Percentiles rank a stretch among this genome's conserved stretches.
These are phyloP conservation scores for Coemansia sp. DNA, from an alignment of 192 early-diverging fungal genomes.

Conservation along the genomic window DNA sequence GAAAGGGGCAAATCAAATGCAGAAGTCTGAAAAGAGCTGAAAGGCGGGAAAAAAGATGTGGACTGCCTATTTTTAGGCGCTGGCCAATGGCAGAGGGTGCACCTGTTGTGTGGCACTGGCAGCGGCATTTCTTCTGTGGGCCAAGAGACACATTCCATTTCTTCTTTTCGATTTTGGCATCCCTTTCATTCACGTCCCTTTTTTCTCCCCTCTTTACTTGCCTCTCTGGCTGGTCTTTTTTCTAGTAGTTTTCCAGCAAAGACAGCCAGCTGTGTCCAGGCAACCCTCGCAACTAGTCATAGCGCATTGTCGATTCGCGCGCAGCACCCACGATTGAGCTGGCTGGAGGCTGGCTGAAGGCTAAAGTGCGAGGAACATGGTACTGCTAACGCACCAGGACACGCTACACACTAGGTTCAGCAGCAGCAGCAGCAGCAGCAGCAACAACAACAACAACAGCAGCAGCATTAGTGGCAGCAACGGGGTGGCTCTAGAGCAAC, in stretches of 20 bases:
- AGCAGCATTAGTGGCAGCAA: neutral
- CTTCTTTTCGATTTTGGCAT: neutral
- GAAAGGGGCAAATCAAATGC: neutral
- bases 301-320: neutral
- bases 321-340: slow-evolving; percentile 7
- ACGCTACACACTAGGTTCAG: neutral
- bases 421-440: neutral
- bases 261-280: neutral
- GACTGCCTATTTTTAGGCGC: neutral
- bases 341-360: slow-evolving; percentile 4
- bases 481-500: slow-evolving; percentile 6
- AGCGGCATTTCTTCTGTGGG: neutral
- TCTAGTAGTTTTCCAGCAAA: neutral
- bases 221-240: neutral
- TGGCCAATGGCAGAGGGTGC: too few relatives aligned
- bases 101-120: neutral
- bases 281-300: neutral
- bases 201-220: neutral
- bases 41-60: neutral
- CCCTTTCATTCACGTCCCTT: neutral
- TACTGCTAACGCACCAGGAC: slow-evolving; percentile 24
- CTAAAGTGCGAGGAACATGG: slow-evolving; percentile 17
- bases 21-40: neutral
- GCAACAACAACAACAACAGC: neutral
- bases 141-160: neutral